Evolutionary conservation across 208 protist genomes (phyloP).

Genomic region (Wallacemonas sp.): DNA sequence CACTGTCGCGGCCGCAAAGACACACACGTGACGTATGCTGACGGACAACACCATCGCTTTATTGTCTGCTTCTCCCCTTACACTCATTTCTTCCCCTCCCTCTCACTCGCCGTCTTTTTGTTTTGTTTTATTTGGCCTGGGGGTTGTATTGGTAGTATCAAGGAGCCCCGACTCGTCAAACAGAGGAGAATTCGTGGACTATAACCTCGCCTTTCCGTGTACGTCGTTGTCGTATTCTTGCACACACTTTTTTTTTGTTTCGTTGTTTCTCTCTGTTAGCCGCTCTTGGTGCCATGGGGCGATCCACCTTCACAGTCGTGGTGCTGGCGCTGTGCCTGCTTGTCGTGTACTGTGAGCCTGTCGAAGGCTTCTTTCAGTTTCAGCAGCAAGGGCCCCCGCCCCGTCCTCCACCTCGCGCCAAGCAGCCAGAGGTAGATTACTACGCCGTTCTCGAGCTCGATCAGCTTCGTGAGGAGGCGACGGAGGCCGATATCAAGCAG

Average conservation of each 20-base stretch:
- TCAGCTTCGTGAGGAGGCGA: conserved; percentile 54
- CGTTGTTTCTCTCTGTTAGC: conserved; percentile 5
- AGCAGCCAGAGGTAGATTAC: conserved; percentile 65
- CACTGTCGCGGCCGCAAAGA: too few relatives aligned
- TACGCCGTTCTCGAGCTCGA: conserved; percentile 71
- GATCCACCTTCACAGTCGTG: not conserved
- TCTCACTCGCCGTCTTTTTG: too few relatives aligned
- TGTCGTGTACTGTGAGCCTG: not conserved
- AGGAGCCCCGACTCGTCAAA: too few relatives aligned
- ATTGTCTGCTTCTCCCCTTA: too few relatives aligned
- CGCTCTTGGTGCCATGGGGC: not conserved
- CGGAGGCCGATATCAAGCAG: conserved; percentile 82
- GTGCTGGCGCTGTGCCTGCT: not conserved
- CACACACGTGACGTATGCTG: too few relatives aligned
- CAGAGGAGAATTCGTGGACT: too few relatives aligned
- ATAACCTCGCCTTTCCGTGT: too few relatives aligned
- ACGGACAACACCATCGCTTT: too few relatives aligned
- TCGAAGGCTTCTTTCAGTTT: conserved; percentile 8
- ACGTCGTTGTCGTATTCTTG: too few relatives aligned
- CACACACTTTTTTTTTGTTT: not conserved
- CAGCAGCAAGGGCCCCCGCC: not conserved
- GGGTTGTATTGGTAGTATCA: too few relatives aligned
- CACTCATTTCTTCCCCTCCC: too few relatives aligned
- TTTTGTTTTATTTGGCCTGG: too few relatives aligned
- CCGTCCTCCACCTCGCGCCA: not conserved